Evolutionary conservation across 2,329 filamentous ascomycete species (phyloP).

Genomic region (Hypomyces perniciosus): DNA sequence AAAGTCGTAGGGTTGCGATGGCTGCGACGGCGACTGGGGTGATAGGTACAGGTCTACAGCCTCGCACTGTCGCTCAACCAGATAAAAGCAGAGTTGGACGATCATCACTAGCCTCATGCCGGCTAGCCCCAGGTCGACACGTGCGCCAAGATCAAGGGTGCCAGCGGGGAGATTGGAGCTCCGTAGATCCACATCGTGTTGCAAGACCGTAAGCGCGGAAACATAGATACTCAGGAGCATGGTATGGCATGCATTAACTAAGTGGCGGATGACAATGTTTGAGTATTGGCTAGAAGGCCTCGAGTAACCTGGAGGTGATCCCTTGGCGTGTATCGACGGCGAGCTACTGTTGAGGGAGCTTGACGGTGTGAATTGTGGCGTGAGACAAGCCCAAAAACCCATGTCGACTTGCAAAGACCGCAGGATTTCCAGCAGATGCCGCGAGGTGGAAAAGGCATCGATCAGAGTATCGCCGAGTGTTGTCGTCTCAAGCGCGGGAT

Average conservation of each 20-base stretch:
- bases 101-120: slow-evolving; percentile 1
- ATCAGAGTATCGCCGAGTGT: background rate
- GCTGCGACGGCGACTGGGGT: background rate
- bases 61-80: background rate
- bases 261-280: slow-evolving; percentile 1
- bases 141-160: background rate
- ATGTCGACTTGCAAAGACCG: background rate
- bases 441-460: slow-evolving; percentile 1
- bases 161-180: background rate
- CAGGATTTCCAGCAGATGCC: slow-evolving; percentile 1
- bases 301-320: background rate
- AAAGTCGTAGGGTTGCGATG: background rate
- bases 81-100: slow-evolving; percentile 3
- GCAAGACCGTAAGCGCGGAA: background rate
- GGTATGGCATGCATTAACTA: slow-evolving; percentile 3
- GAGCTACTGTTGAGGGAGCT: background rate
- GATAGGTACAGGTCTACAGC: background rate
- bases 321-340: background rate
- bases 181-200: background rate
- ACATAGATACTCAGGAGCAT: slow-evolving; percentile 2
- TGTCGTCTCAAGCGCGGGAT: background rate
- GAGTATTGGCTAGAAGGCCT: background rate
- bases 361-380: background rate
- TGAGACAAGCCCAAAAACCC: background rate
- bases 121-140: background rate